Evolutionary conservation across 202 grass and related monocot species (phyloP), one percentile per base, ranked within the genome.

Genomic region (Cymbopogon flexuosus): DNA sequence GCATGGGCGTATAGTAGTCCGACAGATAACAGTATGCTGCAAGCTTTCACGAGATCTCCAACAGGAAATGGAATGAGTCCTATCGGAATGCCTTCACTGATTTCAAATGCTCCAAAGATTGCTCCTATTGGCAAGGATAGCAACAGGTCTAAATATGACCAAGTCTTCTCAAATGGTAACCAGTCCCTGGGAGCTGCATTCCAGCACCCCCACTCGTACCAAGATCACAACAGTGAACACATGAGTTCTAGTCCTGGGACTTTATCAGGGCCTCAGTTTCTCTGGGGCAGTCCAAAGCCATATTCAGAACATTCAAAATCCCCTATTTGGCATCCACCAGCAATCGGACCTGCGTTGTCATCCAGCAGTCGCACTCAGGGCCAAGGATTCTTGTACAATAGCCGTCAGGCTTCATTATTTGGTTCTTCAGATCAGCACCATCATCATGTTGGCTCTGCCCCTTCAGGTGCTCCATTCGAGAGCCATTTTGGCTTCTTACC

Each of bases 231-330:
- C 47, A 89, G n/a, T 91, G 92, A 87, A 39, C 84, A 79, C 61
- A 70, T 72, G 87, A 90, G 73, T 81, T 85, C 84, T 30, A 88
- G 81, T 86, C 90, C 88, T 30, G 92, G 92, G 34, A 94, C 88
- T 46, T 80, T 99, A 83, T 91, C 83, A 47, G 96, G 96, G 21
- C 89, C 89, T 3, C 92, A 99, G 33, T 99, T 99, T 93, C 85
- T 99, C 21, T 99, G 96, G 96, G 96, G 92, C n/a, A 99, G 90
- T 85, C 89, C 89, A 30, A 90, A 88, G 78, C 80, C 86, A 30
- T 93, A 95, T 78, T 84, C 84, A 22, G 96, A 98, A 59, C 88
- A 86, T 83, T 85, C 90, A 29, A 89, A 93, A 34, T 90, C 92
- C 62, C 87, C 86, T 65, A 66, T 84, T 62, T 91, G 96, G 96